phyloP scores from a whole-genome alignment of 805 yeast species.

The Myxozyma kluyveri region DNA sequence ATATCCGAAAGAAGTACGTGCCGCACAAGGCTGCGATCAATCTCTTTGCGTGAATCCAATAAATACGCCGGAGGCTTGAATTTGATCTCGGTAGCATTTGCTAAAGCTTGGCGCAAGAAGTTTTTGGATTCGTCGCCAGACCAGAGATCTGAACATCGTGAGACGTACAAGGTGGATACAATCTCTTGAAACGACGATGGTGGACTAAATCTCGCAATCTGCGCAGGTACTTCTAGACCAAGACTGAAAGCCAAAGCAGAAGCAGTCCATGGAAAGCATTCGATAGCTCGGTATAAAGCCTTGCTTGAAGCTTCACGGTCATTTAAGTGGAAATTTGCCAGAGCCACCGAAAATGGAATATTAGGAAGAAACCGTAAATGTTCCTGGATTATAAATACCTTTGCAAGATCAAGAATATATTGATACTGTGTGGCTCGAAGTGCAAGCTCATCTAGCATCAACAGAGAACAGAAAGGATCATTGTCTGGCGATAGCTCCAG shows the following conservation, averaged over 20 bases:
- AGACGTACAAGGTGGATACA: conserved; percentile 26
- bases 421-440: conserved; percentile 61
- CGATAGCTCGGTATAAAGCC: conserved; percentile 51
- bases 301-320: conserved; percentile 46
- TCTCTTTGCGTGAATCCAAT: conserved; percentile 5
- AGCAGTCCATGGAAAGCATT: conserved; percentile 58
- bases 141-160: conserved; percentile 32
- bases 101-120: conserved; percentile 16
- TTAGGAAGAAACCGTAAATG: conserved; percentile 71
- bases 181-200: conserved; percentile 28
- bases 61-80: conserved; percentile 13
- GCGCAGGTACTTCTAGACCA: conserved; percentile 31
- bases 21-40: conserved; percentile 30
- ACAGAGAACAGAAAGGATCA: conserved; percentile 82
- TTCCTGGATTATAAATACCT: conserved; percentile 58
- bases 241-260: conserved; percentile 48
- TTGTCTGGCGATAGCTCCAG: conserved; percentile 64
- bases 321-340: conserved; percentile 51
- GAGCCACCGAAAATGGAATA: conserved; percentile 59
- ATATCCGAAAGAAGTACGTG: conserved; percentile 33
- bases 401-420: conserved; percentile 56
- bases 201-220: conserved; percentile 16
- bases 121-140: conserved; percentile 18
- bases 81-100: conserved; percentile 1
- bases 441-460: conserved; percentile 77